Percentiles rank a stretch among this genome's conserved stretches.
These are phyloP conservation scores for Hymenoscyphus linearis DNA, from an alignment of 2,329 filamentous ascomycete species.

Conservation along the genomic window DNA sequence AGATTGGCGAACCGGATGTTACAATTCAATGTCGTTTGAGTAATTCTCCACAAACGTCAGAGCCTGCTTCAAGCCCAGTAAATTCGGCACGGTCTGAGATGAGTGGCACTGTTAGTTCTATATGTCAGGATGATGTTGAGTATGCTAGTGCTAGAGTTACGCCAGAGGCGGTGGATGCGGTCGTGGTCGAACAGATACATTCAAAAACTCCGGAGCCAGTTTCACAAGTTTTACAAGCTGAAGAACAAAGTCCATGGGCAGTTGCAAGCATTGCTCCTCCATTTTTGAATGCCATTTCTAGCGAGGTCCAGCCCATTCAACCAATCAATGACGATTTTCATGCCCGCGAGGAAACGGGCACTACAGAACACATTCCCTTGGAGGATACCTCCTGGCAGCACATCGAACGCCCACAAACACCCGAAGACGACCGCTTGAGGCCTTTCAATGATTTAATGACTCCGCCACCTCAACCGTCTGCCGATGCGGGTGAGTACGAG, in stretches of 20 bases:
- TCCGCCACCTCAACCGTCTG: constrained; percentile 13
- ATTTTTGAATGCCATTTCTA: not conserved
- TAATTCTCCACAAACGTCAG: not conserved
- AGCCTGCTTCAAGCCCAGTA: not conserved
- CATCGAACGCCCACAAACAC: constrained; percentile 14
- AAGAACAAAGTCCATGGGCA: constrained; percentile 9
- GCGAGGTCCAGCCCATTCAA: not conserved
- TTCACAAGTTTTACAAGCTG: constrained; percentile 5
- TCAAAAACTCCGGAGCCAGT: not conserved
- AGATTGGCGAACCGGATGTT: not conserved
- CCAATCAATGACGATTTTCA: not conserved
- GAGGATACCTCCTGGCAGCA: constrained; percentile 13
- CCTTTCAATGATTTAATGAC: constrained; percentile 23
- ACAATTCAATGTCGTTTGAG: not conserved
- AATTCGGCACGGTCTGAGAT: not conserved
- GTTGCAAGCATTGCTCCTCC: not conserved
- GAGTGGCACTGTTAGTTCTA: not conserved
- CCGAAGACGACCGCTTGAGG: constrained; percentile 13
- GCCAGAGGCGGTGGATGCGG: not conserved
- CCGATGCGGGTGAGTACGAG: not conserved
- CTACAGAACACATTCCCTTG: not conserved
- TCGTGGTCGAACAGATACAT: not conserved
- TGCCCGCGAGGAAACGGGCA: not conserved
- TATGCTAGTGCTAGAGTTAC: not conserved
- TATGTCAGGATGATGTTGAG: not conserved